Base-by-base conservation (phyloP, 371 early-diverging fungal genomes). In the Haplosporangium sp. region DNA sequence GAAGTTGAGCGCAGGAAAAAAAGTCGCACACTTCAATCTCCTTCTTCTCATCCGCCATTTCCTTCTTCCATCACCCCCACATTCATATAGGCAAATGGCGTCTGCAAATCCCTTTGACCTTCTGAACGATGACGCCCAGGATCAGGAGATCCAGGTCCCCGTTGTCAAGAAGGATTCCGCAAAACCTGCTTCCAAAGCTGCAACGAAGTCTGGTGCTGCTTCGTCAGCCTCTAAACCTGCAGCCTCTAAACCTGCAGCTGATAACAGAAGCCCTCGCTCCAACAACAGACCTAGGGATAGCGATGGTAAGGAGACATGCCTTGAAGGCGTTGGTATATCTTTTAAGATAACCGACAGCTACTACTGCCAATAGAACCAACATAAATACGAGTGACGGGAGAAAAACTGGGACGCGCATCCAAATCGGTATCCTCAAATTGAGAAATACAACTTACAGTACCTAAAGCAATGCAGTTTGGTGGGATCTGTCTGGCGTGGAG, bases 111-210 rank as follows among this genome's bases (percentile, higher is more conserved):
- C 63, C 20, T 81, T 71, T 65, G 72, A 71, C 61, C 71, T 81
- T 59, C 75, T 81, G 62, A 74, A 71, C 71, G 81, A 81, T 69
- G 81, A 81, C 61, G 81, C 81, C 15, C 81, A 62, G 68, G 81
- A 81, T 71, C 81, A 81, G 63, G 71, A 74, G 72, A 74, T 81
- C 65, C 74, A 64, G 40, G 55, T 81, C 61, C 81, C 81, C 8
- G 42, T 10, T 20, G 79, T 64, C 56, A 67, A 57, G 57, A 68
- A 67, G 61, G 74, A 73, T 65, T 71, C 53, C n/a, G 19, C 71
- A 27, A 77, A 71, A 68, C 74, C 77, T 15, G 63, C 72, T 35
- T 40, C 77, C 10, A 63, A 65, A 19, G 34, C 76, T 42, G 62
- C 38, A 55, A 44, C 70, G 4, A 44, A 60, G 53, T 52, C 66